A percentile compares a stretch with the other conserved stretches of the same genome.
Evolutionary conservation across 2,329 filamentous ascomycete genomes (phyloP).

Genomic region (Aspergillus ochraceus): DNA sequence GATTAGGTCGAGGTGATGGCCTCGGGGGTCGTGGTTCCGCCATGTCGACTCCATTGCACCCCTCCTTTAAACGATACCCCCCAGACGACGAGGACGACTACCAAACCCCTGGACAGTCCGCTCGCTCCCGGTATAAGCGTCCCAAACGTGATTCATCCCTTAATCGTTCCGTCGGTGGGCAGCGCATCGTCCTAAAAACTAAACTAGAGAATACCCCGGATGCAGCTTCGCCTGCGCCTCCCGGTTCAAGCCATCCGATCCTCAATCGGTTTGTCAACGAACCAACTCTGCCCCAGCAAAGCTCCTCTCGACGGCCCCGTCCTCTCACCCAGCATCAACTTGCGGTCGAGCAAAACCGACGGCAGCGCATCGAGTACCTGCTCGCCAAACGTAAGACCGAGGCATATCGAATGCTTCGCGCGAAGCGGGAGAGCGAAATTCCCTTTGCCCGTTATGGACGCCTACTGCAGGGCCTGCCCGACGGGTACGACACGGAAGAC

Average conservation of each 20-base stretch:
- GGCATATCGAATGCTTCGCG: slow-evolving; percentile 38
- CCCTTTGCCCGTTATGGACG: slow-evolving; percentile 43
- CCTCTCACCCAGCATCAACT: slow-evolving; percentile 52
- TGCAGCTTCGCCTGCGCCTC: slow-evolving; percentile 44
- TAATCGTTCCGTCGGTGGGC: slow-evolving; percentile 36
- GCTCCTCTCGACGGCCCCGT: slow-evolving; percentile 42
- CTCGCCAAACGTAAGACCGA: slow-evolving; percentile 44
- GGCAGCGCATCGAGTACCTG: slow-evolving; percentile 49
- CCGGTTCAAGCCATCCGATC: slow-evolving; percentile 42
- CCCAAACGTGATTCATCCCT: slow-evolving; percentile 39
- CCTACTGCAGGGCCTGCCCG: slow-evolving; percentile 43
- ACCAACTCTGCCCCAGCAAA: slow-evolving; percentile 29
- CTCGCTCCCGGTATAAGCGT: slow-evolving; percentile 41
- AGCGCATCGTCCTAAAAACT: slow-evolving; percentile 47
- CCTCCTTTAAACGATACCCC: slow-evolving; percentile 33
- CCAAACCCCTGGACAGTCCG: slow-evolving; percentile 36
- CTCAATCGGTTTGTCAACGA: slow-evolving; percentile 42
- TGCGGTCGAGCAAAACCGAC: slow-evolving; percentile 50
- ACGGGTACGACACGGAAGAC: slow-evolving; percentile 50
- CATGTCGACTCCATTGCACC: slow-evolving; percentile 40
- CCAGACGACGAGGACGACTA: slow-evolving; percentile 45
- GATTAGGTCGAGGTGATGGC: slow-evolving; percentile 20
- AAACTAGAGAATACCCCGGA: slow-evolving; percentile 45
- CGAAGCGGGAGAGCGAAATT: slow-evolving; percentile 39
- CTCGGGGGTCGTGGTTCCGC: slow-evolving; percentile 24